Evolutionary conservation across 306 rosid genomes (phyloP), one percentile per base, ranked within the genome.

Genomic region (Sicyos edulis): DNA sequence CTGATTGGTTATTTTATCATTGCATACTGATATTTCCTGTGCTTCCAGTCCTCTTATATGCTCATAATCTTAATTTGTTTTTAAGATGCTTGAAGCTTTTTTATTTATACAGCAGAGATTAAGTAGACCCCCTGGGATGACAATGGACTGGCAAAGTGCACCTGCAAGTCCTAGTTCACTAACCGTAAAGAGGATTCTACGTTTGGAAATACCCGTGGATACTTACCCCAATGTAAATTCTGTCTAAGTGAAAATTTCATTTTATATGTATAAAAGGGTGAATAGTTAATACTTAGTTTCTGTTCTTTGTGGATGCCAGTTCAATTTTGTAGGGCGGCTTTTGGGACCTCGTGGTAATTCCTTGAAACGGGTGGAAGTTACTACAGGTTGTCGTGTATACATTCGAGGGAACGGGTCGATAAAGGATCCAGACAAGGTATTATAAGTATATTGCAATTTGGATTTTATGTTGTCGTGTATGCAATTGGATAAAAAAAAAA

Each of bases 81-180:
- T 53, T 51, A 16, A 51, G 17, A 32, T 34, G 56, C 11, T 71
- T 20, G 9, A 71, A 26, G 26, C 24, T 53, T 40, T 54, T 26
- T 71, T 29, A 56, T 70, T 76, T 65, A 32, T 8, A 32, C 83
- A 49, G 57, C 86, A 92, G 95, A 88, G 97, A 85, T 75, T 89
- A 82, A 77, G 87, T 77, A 90, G 92, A 74, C 85, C 91, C 0
- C 85, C 89, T 42, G 96, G 96, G 65, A 88, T 86, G 97, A 86
- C 96, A 54, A 92, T 92, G 97, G 97, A 92, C 81, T 92, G 97
- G 97, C 97, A 92, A 87, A 83, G 97, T 54, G 96, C 95, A 37
- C 95, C 97, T 1, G 97, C 97, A 7, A 92, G 97, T 78, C 97
- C 97, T 78, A 92, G 96, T 77, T 88, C 95, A 0, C 87, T 58